Conservation (phyloP, 1,284 basidiomycete genomes). For the Ustilago hordei region DNA sequence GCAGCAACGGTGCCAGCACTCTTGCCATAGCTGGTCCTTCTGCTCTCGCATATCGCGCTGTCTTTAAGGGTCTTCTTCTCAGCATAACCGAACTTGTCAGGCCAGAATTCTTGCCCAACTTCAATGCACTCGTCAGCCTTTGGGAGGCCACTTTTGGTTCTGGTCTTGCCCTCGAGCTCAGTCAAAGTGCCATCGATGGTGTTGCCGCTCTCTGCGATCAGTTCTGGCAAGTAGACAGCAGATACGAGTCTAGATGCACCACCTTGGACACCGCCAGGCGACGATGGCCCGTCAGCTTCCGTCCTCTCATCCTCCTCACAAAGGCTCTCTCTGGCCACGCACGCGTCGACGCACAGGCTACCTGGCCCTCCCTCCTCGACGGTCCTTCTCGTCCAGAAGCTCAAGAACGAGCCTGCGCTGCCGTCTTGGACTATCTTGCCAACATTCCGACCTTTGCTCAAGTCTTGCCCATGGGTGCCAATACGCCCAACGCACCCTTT, state of each 20-base stretch:
- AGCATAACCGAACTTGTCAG: conserved; percentile 80
- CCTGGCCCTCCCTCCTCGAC: conserved; percentile 42
- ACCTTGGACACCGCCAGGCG: conserved; percentile 82
- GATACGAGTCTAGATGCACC: conserved; percentile 73
- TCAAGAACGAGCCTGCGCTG: conserved; percentile 72
- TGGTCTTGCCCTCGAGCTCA: conserved; percentile 43
- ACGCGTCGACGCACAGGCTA: conserved; percentile 39
- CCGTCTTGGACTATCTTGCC: conserved; percentile 81
- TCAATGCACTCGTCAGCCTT: conserved; percentile 78
- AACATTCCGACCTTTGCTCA: conserved; percentile 81
- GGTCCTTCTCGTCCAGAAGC: conserved; percentile 26
- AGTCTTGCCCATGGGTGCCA: conserved; percentile 75
- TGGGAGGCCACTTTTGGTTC: conserved; percentile 83
- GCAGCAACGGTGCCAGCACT: conserved; percentile 46
- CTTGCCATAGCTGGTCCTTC: conserved; percentile 79
- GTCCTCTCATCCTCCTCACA: conserved; percentile 79
- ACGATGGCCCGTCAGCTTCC: conserved; percentile 82
- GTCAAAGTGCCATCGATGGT: conserved; percentile 71
- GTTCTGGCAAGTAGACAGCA: conserved; percentile 81
- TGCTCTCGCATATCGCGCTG: conserved; percentile 82
- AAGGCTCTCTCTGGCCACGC: conserved; percentile 77
- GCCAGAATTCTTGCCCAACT: conserved; percentile 74
- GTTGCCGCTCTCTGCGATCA: conserved; percentile 80
- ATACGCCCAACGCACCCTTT: conserved; percentile 75
- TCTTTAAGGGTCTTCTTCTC: conserved; percentile 78